Base-by-base conservation (phyloP, 2,329 filamentous ascomycete genomes). In the Hypoxylon sp. region DNA sequence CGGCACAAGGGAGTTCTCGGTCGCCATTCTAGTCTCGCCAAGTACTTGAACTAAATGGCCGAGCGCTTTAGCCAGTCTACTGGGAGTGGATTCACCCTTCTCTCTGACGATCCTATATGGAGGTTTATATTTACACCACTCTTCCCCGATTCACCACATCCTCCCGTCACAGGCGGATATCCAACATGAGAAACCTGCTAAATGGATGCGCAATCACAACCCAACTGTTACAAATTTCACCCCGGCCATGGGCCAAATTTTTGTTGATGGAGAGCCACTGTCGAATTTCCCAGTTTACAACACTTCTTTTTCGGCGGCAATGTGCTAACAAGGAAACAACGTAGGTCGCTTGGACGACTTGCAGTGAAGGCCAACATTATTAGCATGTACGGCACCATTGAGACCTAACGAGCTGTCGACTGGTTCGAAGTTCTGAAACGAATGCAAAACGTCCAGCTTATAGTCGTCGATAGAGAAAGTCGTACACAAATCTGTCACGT, bases 21-120 rank as follows among this genome's bases (percentile, higher is more conserved):
- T 0, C 86, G 94, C 13, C 94, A 98, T 78, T 98, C 91, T 79
- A 91, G 88, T 52, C 81, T 98, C 64, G 87, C 93, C 1, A 89
- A 91, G 71, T 98, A 97, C 80, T 96, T 94, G 74, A 88, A 89
- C 19, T 98, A 93, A 94, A 98, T 98, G 94, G 88, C 92, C 0
- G 81, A 95, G 78, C 87, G 82, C 1, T 98, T 98, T 76, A 82
- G 87, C 50, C 83, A 96, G 49, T 89, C 87, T 0, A 83, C 88
- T 7, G 84, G 92, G 43, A 89, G 89, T 74, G 86, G 85, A 67
- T 97, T 97, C 74, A 93, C 93, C 2, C 89, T 94, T 81, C 83
- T 97, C 6, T 91, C 87, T 50, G 94, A 95, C 75, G 88, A 90
- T 68, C 87, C 87, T 3, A 85, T 89, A 32, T 86, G 89, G 74